Evolutionary conservation across 2,329 filamentous ascomycete genomes (phyloP), one percentile per base, ranked within the genome.

Genomic region (Penicillium sp.): DNA sequence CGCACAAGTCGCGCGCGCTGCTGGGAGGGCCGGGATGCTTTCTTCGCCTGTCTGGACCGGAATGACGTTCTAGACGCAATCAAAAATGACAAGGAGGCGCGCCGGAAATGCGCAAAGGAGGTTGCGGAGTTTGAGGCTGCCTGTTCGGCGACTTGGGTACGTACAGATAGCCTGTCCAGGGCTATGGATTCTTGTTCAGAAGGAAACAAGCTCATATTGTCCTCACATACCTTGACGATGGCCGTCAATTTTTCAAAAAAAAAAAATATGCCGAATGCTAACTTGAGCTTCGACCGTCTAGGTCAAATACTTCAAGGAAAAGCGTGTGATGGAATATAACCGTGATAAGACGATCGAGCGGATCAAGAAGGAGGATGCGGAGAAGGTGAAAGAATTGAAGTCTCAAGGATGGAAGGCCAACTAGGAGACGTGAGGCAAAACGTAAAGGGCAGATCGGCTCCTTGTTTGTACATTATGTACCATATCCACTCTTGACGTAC

Each of bases 261-360:
- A 6, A 11, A 18, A n/a, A 18, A 11, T 10, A 31, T 13, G 10
- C 43, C 11, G 6, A 7, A 19, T 49, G 31, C 46, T 52, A 39
- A 52, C 16, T 19, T 11, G 16, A 37, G 31, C 31, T 31, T 56
- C 49, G 19, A 49, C 24, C 46, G n/a, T 66, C 55, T 68, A 95
- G 91, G 90, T 97, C 61, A 92, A 92, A 78, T 98, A 99, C 78
- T 99, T 99, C 79, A 97, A 98, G 82, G 93, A 97, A 78, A 90
- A 92, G 79, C 85, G 95, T 70, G 91, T 98, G 37, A 94, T 96
- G 78, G 95, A 99, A 68, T 85, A 90, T 71, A 90, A 96, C 69
- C 92, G 94, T 77, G 89, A 90, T 71, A 82, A 88, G 77, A 89
- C 91, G 24, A 80, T 96, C 64, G 88, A 89, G 69, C 86, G 87